Base-by-base conservation (phyloP, 148 eudicot species). In the Fallopia convolvulus region DNA sequence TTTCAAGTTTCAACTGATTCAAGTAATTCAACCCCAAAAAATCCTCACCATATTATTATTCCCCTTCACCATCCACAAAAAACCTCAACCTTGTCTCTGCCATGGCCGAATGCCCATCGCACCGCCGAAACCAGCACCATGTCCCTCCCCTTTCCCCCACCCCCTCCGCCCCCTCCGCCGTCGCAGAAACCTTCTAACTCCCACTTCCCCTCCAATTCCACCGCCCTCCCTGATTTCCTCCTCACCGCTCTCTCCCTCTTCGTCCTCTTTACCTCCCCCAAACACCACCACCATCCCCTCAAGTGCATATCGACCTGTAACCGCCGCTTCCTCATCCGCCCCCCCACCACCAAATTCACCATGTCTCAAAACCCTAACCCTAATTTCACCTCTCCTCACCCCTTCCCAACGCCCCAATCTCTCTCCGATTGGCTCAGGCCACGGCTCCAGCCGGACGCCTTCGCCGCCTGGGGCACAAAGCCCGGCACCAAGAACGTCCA, bases 401-500 rank as follows among this genome's bases (percentile, higher is more conserved):
- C 32, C 36, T 90, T 88, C 82, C 65, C 92, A 20, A 80, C 83
- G 23, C 94, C 94, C 2, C 88, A 87, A 21, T 84, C 90, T 17
- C 87, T 92, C 79, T 87, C 97, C 79, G 92, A 91, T 73, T 95
- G 97, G 97, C 88, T 95, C 26, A 77, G 77, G 21, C 90, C 93
- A 8, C 84, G 97, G 0, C 71, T 95, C 74, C 91, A 91, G 6
- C 86, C 91, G 18, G 97, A 92, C 14, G 85, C 90, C 0, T 87
- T 95, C 75, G 86, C 93, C 74, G 47, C 94, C 5, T 95, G 99
- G 99, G 99, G 99, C 7, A 86, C 86, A 15, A 91, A 83, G 40
- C 93, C 97, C 5, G 99, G 99, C 4, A 95, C 99, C 21, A 95
- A 95, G 77, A 95, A 92, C 78, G 84, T 95, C 50, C 92, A 92